Evolutionary conservation across 2,329 filamentous ascomycete genomes (phyloP), one percentile per base, ranked within the genome.

Genomic region (Massarina eburnea): DNA sequence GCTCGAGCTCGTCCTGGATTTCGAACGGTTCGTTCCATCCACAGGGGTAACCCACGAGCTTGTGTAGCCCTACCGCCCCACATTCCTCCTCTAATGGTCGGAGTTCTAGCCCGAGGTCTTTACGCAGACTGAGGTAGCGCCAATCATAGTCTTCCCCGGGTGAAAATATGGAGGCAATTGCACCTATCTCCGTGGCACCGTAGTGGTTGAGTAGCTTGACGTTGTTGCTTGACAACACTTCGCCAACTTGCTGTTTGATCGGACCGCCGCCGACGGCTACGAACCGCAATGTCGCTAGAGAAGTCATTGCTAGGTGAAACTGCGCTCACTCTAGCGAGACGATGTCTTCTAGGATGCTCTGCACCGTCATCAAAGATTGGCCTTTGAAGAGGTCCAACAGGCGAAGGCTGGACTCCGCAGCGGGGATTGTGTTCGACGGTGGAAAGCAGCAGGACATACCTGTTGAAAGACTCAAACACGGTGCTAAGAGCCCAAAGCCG

Each of bases 171-270:
- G 61, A 61, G 1, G 68, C 61, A 6, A 72, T 43, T 1, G 67
- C 58, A 1, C 70, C 69, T 1, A 62, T 58, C 44, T 72, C 70
- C 1, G 69, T 72, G 3, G 60, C 58, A 2, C 70, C 70, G 39
- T 66, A 71, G 43, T 68, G 62, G 46, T 70, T 71, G 20, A 72
- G 51, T 1, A 72, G 42, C 30, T 56, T 63, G 15, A 70, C 53
- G 1, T 53, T 49, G 7, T 48, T 49, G 3, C 51, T 36, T 4
- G 46, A 50, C 6, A 71, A 49, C 5, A 15, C 39, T 3, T 49
- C 50, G 14, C 61, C 67, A 9, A 61, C 55, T 1, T 47, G 52
- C 1, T 54, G 35, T 5, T 62, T 63, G 1, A 71, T 48, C 1
- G 61, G 58, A 6, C 63, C 68, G 1, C 69, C 69, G 2, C 69